A percentile compares a stretch with the other conserved stretches of the same genome.
Conservation (phyloP, 1,284 basidiomycete species). For the Neotropicomus parvogracilis region DNA sequence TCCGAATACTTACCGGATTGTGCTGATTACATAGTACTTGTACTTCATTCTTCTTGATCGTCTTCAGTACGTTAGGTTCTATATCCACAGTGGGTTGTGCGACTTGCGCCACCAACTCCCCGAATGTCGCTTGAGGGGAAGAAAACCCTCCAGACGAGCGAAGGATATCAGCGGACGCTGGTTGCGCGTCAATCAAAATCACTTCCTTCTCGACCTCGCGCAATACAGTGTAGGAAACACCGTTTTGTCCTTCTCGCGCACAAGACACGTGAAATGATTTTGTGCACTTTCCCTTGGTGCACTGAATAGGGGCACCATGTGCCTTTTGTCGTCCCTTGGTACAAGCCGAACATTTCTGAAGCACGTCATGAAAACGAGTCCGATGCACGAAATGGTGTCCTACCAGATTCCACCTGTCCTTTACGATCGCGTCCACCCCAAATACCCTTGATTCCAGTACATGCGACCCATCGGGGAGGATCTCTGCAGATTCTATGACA, state of each 20-base stretch:
- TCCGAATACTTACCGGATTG: conserved; percentile 64
- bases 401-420: conserved; percentile 88
- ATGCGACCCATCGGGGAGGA: conserved; percentile 33
- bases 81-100: conserved; percentile 1
- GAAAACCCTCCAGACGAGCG: conserved; percentile 17
- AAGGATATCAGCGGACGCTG: conserved; percentile 15
- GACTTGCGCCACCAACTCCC: conserved; percentile 7
- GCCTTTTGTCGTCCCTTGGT: conserved; percentile 60
- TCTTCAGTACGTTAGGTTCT: conserved; percentile 51
- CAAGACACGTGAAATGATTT: conserved; percentile 94
- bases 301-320: conserved; percentile 91
- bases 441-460: conserved; percentile 59
- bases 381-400: conserved; percentile 29
- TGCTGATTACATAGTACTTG: conserved; percentile 77
- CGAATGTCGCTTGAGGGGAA: not conserved
- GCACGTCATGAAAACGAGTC: conserved; percentile 5
- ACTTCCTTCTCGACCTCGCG: conserved; percentile 77
- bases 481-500: conserved; percentile 43
- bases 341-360: conserved; percentile 86
- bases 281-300: conserved; percentile 89
- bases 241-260: conserved; percentile 58
- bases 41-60: conserved; percentile 67
- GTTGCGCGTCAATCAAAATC: conserved; percentile 47
- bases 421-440: conserved; percentile 81
- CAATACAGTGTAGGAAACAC: conserved; percentile 60